Evolutionary conservation across 257 asterid species (phyloP), one percentile per base, ranked within the genome.

Genomic region (Thymus quinquecostatus): DNA sequence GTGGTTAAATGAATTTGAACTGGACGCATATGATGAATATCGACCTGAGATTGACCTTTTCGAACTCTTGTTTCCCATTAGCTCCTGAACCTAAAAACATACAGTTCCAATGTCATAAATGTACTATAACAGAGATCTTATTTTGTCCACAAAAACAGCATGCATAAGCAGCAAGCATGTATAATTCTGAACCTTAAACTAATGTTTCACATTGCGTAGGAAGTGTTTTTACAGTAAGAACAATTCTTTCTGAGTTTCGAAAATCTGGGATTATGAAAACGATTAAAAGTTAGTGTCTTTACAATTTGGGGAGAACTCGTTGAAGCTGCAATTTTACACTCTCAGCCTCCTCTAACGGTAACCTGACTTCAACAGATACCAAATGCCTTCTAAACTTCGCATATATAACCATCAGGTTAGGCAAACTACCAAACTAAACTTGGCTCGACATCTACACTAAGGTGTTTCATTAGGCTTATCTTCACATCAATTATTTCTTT

Each of bases 51-150:
- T 79, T 10, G 93, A 80, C 65, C 75, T 78, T 79, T 91, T 94
- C 30, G 99, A 91, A 84, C 62, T 83, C 84, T 88, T 94, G 68
- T 77, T 89, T 41, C 99, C 99, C 99, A 94, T 94, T 61, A 81
- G 56, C 74, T 77, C 80, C 68, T 57, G 58, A 77, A 63, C 68
- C 71, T 72, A 61, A 71, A 56, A 72, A 50, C 14, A 44, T 66
- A 60, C 32, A 11, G 8, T 53, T 63, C 14, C 64, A 40, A 28
- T 68, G 61, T 56, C 12, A 72, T 3, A 10, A 6, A 69, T 30
- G 62, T 29, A 38, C 48, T 49, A 36, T 27, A 70, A 70, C 28
- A 44, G 11, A 49, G 43, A 43, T 32, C n/a, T 45, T 27, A 58
- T 8, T 69, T 41, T 8, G 50, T 47, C 55, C 65, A 45, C 45